These are phyloP conservation scores for Solanum lignicaule DNA, from an alignment of 257 asterid species.

Conservation along the genomic window DNA sequence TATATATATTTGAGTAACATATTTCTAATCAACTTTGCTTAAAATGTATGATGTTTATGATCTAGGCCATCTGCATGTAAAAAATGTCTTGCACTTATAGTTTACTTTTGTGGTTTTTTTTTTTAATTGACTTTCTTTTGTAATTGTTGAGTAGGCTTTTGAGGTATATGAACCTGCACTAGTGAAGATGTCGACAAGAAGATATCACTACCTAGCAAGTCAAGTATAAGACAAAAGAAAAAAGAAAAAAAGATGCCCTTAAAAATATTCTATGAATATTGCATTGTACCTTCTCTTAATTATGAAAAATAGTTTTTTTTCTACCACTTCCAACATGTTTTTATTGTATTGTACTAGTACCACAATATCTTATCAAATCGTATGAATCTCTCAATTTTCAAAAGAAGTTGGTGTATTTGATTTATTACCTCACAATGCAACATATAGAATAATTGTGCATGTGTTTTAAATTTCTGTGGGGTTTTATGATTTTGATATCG, in stretches of 20 bases:
- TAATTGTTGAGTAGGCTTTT: slow-evolving; percentile 24
- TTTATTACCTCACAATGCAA: not conserved
- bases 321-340: not conserved
- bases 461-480: not conserved
- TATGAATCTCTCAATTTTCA: not conserved
- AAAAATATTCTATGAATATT: not conserved
- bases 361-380: not conserved
- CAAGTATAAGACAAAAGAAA: not conserved
- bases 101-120: not conserved
- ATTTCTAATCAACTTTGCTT: not conserved
- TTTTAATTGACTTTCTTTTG: not conserved
- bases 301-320: not conserved
- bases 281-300: not conserved
- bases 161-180: slow-evolving; percentile 20
- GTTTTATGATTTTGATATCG: too few species aligned
- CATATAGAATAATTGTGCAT: not conserved
- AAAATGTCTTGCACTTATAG: not conserved
- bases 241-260: not conserved
- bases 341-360: not conserved
- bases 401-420: not conserved
- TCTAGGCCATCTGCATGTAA: not conserved
- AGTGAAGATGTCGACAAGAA: not conserved
- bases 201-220: not conserved
- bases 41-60: not conserved
- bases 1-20: not conserved